These are phyloP conservation scores for Wallacemonas sp. DNA, from an alignment of 208 protist genomes.

Conservation along the genomic window DNA sequence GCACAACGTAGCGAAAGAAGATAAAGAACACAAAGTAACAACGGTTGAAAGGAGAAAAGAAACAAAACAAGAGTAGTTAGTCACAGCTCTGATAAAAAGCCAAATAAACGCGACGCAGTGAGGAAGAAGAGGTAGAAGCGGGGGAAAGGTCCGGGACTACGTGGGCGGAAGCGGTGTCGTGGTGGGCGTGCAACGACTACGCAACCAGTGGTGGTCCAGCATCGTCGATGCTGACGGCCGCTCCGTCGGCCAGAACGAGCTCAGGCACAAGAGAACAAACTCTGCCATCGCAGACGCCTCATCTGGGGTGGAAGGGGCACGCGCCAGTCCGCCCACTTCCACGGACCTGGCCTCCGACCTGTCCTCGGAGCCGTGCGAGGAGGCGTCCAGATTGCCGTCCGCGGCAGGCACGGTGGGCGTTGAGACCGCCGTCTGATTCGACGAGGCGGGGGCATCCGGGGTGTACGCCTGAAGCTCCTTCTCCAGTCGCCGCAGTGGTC, in stretches of 20 bases:
- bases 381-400: not conserved
- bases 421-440: not conserved
- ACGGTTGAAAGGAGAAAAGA: conserved; percentile 10
- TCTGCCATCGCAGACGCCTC: conserved; percentile 38
- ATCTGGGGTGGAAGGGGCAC: not conserved
- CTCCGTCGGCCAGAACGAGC: conserved; percentile 57
- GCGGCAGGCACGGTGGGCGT: not conserved
- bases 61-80: conserved; percentile 10
- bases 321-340: conserved; percentile 9
- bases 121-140: not conserved
- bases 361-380: not conserved
- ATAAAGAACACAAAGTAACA: not conserved
- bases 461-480: conserved; percentile 55
- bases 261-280: conserved; percentile 68
- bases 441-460: not conserved
- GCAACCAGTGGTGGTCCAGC: conserved; percentile 58
- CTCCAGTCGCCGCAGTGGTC: conserved; percentile 40
- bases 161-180: not conserved
- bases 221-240: conserved; percentile 52
- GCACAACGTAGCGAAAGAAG: not conserved
- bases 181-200: conserved; percentile 7
- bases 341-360: conserved; percentile 15
- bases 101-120: not conserved
- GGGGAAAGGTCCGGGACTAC: not conserved
- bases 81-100: not conserved